Conservation (phyloP, 768 basidiomycete genomes). For the Boletus eberwhitei region DNA sequence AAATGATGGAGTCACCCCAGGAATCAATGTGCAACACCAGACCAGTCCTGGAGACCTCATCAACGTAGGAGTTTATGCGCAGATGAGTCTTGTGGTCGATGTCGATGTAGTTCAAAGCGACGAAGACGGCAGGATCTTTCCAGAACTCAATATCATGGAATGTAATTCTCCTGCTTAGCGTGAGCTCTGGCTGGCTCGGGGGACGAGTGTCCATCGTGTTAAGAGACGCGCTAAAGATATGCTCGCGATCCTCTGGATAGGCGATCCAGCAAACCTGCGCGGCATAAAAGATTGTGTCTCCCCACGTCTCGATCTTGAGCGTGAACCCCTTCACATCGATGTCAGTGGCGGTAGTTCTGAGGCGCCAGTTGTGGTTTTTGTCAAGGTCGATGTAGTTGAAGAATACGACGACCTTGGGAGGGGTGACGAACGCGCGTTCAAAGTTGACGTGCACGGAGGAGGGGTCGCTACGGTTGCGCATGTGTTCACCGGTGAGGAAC, state of each 20-base stretch:
- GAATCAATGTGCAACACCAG: constrained; percentile 10
- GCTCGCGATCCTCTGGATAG: constrained; percentile 18
- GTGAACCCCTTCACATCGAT: constrained; percentile 15
- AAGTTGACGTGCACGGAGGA: constrained; percentile 6
- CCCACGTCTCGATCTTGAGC: constrained; percentile 12
- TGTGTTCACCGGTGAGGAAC: constrained; percentile 12
- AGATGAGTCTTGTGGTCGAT: constrained; percentile 5
- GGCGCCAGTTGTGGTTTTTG: constrained; percentile 4
- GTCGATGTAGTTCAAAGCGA: constrained; percentile 17
- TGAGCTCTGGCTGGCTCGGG: not conserved
- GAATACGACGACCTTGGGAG: constrained; percentile 15
- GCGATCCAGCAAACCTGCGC: constrained; percentile 17
- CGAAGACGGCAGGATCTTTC: constrained; percentile 16
- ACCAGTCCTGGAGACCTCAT: not conserved
- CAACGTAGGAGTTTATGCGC: constrained; percentile 11
- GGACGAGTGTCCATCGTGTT: constrained; percentile 5
- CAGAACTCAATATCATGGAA: constrained; percentile 9
- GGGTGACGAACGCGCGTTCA: constrained; percentile 13
- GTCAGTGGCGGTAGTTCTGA: constrained; percentile 1
- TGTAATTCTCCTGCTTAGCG: constrained; percentile 1
- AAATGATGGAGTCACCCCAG: constrained; percentile 7
- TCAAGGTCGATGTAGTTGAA: constrained; percentile 14
- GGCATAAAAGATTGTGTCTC: not conserved
- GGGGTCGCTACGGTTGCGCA: not conserved
- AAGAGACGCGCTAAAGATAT: constrained; percentile 16